phyloP scores from a whole-genome alignment of 164 flowering plant species.

The Tinospora cordifolia region DNA sequence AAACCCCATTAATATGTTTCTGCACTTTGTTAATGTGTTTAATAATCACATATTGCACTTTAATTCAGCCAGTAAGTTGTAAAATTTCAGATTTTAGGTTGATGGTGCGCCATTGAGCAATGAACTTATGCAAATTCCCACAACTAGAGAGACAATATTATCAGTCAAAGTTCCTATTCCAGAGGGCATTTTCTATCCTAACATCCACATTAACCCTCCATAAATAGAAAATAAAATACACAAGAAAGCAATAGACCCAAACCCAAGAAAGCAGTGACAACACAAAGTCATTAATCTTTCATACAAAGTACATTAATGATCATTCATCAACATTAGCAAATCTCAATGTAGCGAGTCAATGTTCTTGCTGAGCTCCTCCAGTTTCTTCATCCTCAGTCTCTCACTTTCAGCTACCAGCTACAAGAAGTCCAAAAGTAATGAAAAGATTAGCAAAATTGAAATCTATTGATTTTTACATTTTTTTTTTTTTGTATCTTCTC shows the following conservation, averaged over 20 bases:
- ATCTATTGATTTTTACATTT: neutral
- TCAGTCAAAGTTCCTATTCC: slow-evolving; percentile 14
- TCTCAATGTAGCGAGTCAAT: slow-evolving; percentile 43
- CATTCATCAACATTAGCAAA: slow-evolving; percentile 9
- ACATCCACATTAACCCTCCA: slow-evolving; percentile 15
- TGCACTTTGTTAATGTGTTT: neutral
- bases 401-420: slow-evolving; percentile 85
- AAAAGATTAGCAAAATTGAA: neutral
- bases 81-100: neutral
- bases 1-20: too few relatives aligned
- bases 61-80: neutral
- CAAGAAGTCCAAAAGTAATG: neutral
- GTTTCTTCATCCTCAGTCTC: slow-evolving; percentile 70
- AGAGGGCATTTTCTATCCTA: slow-evolving; percentile 11
- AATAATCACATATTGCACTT: neutral
- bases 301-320: slow-evolving; percentile 23
- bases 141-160: slow-evolving; percentile 7
- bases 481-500: too few relatives aligned
- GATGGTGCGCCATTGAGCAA: neutral
- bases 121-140: neutral
- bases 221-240: slow-evolving; percentile 13
- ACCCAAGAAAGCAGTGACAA: slow-evolving; percentile 4
- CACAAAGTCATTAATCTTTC: slow-evolving; percentile 7
- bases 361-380: slow-evolving; percentile 80
- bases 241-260: slow-evolving; percentile 8